Conservation (phyloP, 31 red algal genomes). For the Odonthalia washingtoniensis region DNA sequence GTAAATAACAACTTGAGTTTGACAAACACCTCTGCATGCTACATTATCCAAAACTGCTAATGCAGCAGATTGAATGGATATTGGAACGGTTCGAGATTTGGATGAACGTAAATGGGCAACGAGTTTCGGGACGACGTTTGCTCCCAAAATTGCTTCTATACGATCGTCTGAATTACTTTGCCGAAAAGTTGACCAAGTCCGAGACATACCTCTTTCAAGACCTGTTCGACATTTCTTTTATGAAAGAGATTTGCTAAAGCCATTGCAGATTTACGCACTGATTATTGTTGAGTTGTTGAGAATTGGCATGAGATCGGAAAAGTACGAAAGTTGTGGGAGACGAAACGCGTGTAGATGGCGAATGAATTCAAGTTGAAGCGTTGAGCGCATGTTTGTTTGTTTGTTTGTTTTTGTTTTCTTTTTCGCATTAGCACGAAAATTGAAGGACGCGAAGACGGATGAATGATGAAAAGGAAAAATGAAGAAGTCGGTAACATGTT, state of each 20-base stretch:
- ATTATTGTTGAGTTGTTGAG: background rate
- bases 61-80: conserved; percentile 93
- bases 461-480: background rate
- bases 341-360: background rate
- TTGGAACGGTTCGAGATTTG: no score
- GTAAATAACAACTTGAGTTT: conserved; percentile 98
- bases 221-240: conserved; percentile 81
- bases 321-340: background rate
- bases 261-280: conserved; percentile 65
- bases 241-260: conserved; percentile 51
- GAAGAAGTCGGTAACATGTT: background rate
- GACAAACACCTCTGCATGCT: conserved; percentile 96
- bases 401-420: background rate
- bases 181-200: conserved; percentile 96
- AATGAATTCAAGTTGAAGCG: background rate
- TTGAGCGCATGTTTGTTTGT: background rate
- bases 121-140: no score
- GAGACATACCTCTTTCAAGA: conserved; percentile 86
- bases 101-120: no score
- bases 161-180: conserved; percentile 97
- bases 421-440: background rate
- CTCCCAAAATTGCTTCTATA: no score
- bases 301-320: background rate
- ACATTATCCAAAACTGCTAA: conserved; percentile 97
- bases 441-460: background rate